A percentile compares a stretch with the other conserved stretches of the same genome.
phyloP scores from a whole-genome alignment of 176 grass and related monocot genomes.

The Thalia dealbata region DNA sequence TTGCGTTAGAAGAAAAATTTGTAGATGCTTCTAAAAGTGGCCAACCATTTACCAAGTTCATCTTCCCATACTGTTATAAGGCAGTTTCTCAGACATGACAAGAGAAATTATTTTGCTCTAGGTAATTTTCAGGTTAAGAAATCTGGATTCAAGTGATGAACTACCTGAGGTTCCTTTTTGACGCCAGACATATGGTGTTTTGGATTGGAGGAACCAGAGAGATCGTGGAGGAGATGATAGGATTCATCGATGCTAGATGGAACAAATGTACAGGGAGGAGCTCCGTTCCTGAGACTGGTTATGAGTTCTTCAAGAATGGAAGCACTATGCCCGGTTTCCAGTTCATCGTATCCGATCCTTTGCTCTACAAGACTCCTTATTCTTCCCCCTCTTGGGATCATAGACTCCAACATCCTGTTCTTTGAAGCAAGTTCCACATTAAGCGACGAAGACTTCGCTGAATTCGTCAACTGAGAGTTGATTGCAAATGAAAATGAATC shows the following conservation, averaged over 20 bases:
- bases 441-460: not conserved
- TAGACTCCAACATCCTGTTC: not conserved
- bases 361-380: not conserved
- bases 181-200: not conserved
- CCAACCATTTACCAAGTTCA: not conserved
- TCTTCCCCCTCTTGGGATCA: not conserved
- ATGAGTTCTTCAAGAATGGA: not conserved
- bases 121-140: too few species aligned
- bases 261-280: not conserved
- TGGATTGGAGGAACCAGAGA: not conserved
- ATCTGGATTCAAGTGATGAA: not conserved
- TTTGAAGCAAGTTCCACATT: not conserved
- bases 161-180: not conserved
- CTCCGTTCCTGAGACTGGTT: not conserved
- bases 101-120: too few species aligned
- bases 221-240: not conserved
- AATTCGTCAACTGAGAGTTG: not conserved
- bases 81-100: not conserved
- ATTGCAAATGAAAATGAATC: not conserved
- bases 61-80: not conserved
- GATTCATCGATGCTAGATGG: not conserved
- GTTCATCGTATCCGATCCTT: not conserved
- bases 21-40: not conserved
- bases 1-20: not conserved
- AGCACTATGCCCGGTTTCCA: not conserved